Conservation (phyloP, 1,139 yeast genomes). For the Suhomyces terraborum region DNA sequence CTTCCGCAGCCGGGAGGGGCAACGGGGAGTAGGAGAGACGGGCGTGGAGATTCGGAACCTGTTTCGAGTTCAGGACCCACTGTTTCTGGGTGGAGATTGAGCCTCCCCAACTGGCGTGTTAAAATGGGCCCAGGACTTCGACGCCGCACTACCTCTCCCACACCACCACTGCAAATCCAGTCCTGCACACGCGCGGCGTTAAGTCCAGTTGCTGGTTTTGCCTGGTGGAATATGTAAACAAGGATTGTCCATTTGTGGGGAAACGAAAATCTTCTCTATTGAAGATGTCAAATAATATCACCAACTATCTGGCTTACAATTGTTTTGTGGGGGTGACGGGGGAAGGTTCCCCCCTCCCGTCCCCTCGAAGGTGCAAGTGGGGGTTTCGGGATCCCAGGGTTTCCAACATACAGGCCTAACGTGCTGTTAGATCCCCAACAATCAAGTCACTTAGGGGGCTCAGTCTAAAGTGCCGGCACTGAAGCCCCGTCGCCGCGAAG, state of each 20-base stretch:
- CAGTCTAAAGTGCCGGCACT: conserved; percentile 40
- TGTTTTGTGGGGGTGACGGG: not conserved
- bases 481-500: conserved; percentile 83
- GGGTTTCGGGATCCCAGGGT: too few relatives aligned
- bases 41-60: too few relatives aligned
- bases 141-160: too few relatives aligned
- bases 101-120: not conserved
- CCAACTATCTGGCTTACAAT: too few relatives aligned
- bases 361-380: too few relatives aligned
- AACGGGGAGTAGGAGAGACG: too few relatives aligned
- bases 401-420: too few relatives aligned
- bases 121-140: not conserved
- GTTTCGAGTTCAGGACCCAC: too few relatives aligned
- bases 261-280: not conserved
- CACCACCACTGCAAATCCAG: conserved; percentile 1
- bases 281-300: not conserved
- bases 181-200: conserved; percentile 6
- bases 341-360: too few relatives aligned
- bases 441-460: not conserved
- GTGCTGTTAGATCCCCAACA: too few relatives aligned
- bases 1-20: too few relatives aligned
- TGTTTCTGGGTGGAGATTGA: too few relatives aligned
- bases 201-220: conserved; percentile 1
- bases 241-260: conserved; percentile 3
- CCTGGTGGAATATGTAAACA: not conserved